Evolutionary conservation across 2,329 filamentous ascomycete genomes (phyloP).

Genomic region (Emergomyces africanus): DNA sequence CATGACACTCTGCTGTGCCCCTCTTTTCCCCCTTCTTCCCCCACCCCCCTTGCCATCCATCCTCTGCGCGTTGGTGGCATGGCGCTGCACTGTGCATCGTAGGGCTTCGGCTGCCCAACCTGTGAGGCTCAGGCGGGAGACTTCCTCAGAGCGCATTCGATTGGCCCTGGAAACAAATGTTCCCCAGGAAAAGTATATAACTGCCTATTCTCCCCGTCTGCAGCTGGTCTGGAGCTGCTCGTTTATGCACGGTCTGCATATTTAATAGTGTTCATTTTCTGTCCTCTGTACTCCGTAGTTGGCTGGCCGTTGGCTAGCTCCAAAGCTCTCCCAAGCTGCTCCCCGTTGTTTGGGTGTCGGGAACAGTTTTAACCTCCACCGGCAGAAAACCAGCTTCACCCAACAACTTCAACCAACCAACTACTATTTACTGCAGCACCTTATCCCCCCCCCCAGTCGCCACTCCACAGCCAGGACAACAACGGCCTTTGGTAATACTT

Average conservation of each 20-base stretch:
- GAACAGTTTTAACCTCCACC: not conserved
- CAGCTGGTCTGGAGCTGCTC: not conserved
- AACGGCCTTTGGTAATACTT: not conserved
- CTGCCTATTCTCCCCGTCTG: not conserved
- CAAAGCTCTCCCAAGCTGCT: not conserved
- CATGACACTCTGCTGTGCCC: not conserved
- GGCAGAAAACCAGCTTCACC: not conserved
- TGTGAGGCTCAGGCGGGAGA: constrained; percentile 25
- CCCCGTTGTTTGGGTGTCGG: not conserved
- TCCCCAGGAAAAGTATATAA: not conserved
- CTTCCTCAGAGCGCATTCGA: constrained; percentile 7
- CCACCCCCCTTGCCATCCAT: not conserved
- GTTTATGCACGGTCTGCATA: not conserved
- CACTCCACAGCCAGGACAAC: not conserved
- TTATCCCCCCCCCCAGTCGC: not conserved
- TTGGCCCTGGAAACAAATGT: constrained; percentile 10
- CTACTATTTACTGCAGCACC: not conserved
- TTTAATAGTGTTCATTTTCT: not conserved
- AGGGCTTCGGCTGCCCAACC: constrained; percentile 22
- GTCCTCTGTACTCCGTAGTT: not conserved
- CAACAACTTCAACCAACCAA: not conserved
- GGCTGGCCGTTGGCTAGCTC: not conserved
- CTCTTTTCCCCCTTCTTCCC: not conserved
- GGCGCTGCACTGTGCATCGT: constrained; percentile 14
- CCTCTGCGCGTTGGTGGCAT: not conserved